These are phyloP conservation scores for Fusarium sp. DNA, from an alignment of 2,329 filamentous ascomycete genomes.

Conservation along the genomic window DNA sequence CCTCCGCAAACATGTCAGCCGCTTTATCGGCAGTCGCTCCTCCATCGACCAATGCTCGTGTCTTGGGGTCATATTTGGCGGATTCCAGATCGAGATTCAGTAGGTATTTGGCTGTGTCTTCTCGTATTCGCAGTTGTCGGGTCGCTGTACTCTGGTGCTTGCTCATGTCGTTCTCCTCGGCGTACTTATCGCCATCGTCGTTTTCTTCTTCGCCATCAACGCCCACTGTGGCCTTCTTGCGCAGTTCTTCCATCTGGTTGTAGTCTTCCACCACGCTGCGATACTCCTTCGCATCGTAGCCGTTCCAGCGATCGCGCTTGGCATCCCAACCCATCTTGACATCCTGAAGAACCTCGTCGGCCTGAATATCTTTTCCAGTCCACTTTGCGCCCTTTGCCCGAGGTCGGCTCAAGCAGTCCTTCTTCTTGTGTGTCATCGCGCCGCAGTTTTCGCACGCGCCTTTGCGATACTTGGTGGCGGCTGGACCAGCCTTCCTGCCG, in stretches of 20 bases:
- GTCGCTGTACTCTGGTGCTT: slow-evolving; percentile 92
- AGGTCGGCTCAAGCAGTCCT: slow-evolving; percentile 91
- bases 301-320: slow-evolving; percentile 97
- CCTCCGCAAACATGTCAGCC: slow-evolving; percentile 87
- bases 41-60: slow-evolving; percentile 87
- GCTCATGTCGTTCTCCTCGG: slow-evolving; percentile 97
- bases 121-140: slow-evolving; percentile 88
- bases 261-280: slow-evolving; percentile 89
- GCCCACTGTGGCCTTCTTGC: slow-evolving; percentile 63
- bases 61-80: slow-evolving; percentile 98
- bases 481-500: slow-evolving; percentile 84
- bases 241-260: slow-evolving; percentile 83
- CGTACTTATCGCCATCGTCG: slow-evolving; percentile 79
- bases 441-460: slow-evolving; percentile 99
- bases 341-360: slow-evolving; percentile 88
- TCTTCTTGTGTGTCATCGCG: slow-evolving; percentile 94
- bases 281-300: slow-evolving; percentile 93
- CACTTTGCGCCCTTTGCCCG: slow-evolving; percentile 91
- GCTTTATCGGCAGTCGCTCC: slow-evolving; percentile 85
- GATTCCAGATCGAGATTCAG: slow-evolving; percentile 95
- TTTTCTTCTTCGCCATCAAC: slow-evolving; percentile 64
- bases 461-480: slow-evolving; percentile 96
- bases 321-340: slow-evolving; percentile 95
- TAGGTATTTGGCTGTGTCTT: slow-evolving; percentile 97
- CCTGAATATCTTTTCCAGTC: slow-evolving; percentile 93